phyloP scores from a whole-genome alignment of 1,284 basidiomycete species.

The Ceratorhiza oryzae-sativae region DNA sequence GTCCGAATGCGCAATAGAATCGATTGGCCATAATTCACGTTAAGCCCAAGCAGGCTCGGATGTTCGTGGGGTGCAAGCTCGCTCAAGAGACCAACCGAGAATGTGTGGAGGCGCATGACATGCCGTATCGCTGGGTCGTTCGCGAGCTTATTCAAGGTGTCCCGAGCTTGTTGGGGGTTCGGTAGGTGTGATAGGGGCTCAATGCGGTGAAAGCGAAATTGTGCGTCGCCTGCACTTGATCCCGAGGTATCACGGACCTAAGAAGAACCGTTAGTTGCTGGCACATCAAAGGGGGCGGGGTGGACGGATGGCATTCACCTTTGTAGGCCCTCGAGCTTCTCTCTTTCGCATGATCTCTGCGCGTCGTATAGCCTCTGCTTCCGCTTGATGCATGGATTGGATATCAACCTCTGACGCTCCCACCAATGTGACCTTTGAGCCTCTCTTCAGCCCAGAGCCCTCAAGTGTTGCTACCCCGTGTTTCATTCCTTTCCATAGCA shows the following conservation, averaged over 20 bases:
- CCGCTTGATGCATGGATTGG: slow-evolving; percentile 59
- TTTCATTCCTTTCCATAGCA: slow-evolving; percentile 74
- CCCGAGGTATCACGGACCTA: slow-evolving; percentile 44
- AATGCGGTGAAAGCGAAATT: slow-evolving; percentile 68
- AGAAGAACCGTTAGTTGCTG: slow-evolving; percentile 41
- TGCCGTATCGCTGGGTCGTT: slow-evolving; percentile 72
- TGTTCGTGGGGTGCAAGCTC: slow-evolving; percentile 79
- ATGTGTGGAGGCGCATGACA: slow-evolving; percentile 71
- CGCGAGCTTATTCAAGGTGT: slow-evolving; percentile 63
- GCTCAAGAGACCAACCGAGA: slow-evolving; percentile 69
- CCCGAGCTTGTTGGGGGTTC: slow-evolving; percentile 61
- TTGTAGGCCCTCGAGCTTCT: slow-evolving; percentile 62
- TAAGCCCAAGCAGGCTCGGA: slow-evolving; percentile 73
- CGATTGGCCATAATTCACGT: slow-evolving; percentile 54
- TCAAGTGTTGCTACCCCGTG: slow-evolving; percentile 49
- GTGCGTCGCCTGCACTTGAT: slow-evolving; percentile 49
- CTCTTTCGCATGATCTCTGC: slow-evolving; percentile 67
- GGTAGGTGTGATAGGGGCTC: slow-evolving; percentile 69
- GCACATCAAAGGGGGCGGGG: slow-evolving; percentile 43
- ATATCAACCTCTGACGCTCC: slow-evolving; percentile 68
- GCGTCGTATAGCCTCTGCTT: slow-evolving; percentile 62
- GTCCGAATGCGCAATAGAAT: slow-evolving; percentile 75
- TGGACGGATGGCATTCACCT: slow-evolving; percentile 55
- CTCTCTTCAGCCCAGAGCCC: slow-evolving; percentile 65
- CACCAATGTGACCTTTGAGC: slow-evolving; percentile 69